Evolutionary conservation across 2,329 filamentous ascomycete species (phyloP).

Genomic region (Geosmithia morbida): DNA sequence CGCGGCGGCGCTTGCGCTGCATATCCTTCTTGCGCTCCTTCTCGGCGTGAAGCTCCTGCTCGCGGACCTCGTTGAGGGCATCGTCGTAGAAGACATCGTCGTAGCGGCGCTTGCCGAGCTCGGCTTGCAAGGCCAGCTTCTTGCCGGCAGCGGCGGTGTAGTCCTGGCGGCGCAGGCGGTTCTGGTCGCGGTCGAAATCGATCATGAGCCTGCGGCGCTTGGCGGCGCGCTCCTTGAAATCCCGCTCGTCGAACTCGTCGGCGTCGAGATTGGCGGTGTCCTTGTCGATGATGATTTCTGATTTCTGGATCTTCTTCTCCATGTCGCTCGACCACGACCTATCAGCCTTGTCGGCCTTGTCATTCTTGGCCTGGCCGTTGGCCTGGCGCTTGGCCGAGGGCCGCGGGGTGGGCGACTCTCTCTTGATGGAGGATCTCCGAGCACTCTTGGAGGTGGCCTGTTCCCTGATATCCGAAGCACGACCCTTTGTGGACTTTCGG

Average conservation of each 20-base stretch:
- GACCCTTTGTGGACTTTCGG: conserved; percentile 28
- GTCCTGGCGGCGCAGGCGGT: conserved; percentile 47
- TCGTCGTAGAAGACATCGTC: conserved; percentile 64
- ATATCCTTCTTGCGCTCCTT: conserved; percentile 99
- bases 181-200: conserved; percentile 45
- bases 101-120: conserved; percentile 61
- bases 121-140: conserved; percentile 54
- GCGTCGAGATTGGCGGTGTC: conserved; percentile 30
- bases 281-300: conserved; percentile 26
- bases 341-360: background rate
- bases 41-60: conserved; percentile 80
- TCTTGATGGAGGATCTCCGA: conserved; percentile 36
- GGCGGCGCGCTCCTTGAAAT: conserved; percentile 39
- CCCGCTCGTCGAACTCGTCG: conserved; percentile 25
- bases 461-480: conserved; percentile 35
- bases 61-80: conserved; percentile 74
- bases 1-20: conserved; percentile 89
- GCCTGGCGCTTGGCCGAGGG: conserved; percentile 42
- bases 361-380: conserved; percentile 48
- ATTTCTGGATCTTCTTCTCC: conserved; percentile 23
- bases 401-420: conserved; percentile 30
- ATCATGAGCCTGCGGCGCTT: conserved; percentile 60
- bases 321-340: conserved; percentile 43
- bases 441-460: conserved; percentile 32
- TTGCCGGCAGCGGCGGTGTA: conserved; percentile 41